Percentiles rank a stretch among this genome's conserved stretches.
These are phyloP conservation scores for Anthracocystis panici-leucophaei DNA, from an alignment of 1,284 basidiomycete genomes.

Conservation along the genomic window DNA sequence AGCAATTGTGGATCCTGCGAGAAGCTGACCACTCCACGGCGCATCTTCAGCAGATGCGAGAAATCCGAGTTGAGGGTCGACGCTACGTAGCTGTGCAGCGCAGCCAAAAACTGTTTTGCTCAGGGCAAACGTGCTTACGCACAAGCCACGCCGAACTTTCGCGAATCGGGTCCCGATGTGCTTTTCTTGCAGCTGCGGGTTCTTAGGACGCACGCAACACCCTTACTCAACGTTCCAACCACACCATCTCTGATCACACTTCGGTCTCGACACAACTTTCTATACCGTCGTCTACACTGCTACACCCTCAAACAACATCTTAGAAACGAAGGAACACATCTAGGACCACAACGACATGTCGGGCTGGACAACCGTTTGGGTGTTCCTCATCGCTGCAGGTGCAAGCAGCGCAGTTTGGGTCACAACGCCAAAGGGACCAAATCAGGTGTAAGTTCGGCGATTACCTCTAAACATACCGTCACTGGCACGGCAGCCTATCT, in stretches of 20 bases:
- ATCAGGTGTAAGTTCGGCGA: constrained; percentile 64
- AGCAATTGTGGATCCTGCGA: neutral
- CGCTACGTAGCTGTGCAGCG: constrained; percentile 11
- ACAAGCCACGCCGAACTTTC: constrained; percentile 24
- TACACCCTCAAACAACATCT: neutral
- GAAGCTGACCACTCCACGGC: constrained; percentile 8
- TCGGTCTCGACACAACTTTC: neutral
- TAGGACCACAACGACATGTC: constrained; percentile 50
- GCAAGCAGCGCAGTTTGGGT: constrained; percentile 59
- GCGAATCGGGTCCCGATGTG: constrained; percentile 10
- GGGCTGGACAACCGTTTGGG: constrained; percentile 67
- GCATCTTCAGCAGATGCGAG: constrained; percentile 4
- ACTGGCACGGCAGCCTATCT: neutral
- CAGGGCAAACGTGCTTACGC: constrained; percentile 16
- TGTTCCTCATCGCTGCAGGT: constrained; percentile 54
- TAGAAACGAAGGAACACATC: neutral
- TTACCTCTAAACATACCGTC: neutral
- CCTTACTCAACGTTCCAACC: neutral
- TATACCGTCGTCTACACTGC: too few relatives aligned
- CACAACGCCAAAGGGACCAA: constrained; percentile 66
- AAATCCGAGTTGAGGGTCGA: neutral
- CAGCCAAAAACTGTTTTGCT: constrained; percentile 1
- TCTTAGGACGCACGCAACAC: constrained; percentile 5
- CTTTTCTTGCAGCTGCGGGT: neutral
- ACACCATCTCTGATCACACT: constrained; percentile 1